Base-by-base conservation (phyloP, 495 filamentous ascomycete species). In the Aspergillus mulundensis region DNA sequence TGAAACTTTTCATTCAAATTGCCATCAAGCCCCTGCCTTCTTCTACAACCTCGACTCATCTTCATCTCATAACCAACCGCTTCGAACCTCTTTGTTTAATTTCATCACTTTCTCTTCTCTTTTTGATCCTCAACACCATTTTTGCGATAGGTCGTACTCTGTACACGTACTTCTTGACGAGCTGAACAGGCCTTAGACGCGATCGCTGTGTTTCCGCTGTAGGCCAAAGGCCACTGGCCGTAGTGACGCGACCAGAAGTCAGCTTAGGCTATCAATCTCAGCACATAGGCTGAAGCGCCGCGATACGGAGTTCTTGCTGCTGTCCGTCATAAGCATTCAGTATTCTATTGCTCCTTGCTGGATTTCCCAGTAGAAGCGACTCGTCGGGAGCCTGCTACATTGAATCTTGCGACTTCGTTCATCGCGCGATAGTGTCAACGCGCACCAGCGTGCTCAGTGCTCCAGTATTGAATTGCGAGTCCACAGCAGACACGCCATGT, bases 401-500 rank as follows among this genome's bases (percentile, higher is more conserved):
- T 55, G 28, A 45, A 52, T 57, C 30, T 57, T 45, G 40, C 44
- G 23, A 44, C 48, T 49, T 56, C 53, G 32, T 40, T 53, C 42
- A 30, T 45, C 28, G 52, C 58, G 50, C 53, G 62, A 59, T 58
- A 60, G 53, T 47, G 50, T 50, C 44, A 55, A 59, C 54, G 56
- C 54, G 30, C 51, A 23, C 50, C 23, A 47, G 57, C 44, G 45
- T 52, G 51, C 56, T 53, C 48, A 34, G 47, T 44, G 30, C 54
- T 50, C 56, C 44, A 38, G 58, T 62, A 60, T 55, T 61, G 49
- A 51, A 54, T 39, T 49, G 45, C 48, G 24, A 25, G 50, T 52
- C 48, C 41, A 49, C 46, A 42, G 32, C 43, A 54, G 34, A 53
- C 36, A 57, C 44, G 57, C 53, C 77, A 91, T 92, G 87, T 85